Evolutionary conservation across 257 asterid genomes (phyloP).

Genomic region (Thymus quinquecostatus): DNA sequence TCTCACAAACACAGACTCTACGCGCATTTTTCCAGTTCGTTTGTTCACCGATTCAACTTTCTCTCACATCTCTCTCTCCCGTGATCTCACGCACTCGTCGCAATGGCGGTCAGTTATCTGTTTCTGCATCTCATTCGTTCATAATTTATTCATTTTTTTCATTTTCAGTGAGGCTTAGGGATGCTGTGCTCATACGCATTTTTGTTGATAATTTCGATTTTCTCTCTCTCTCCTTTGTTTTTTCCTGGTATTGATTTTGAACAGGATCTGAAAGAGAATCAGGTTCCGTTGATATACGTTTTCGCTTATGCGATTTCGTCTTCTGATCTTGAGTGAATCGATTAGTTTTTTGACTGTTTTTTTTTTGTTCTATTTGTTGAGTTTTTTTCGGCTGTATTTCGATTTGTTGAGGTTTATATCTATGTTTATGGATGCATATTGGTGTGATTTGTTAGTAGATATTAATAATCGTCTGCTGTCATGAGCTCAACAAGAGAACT

Average conservation of each 20-base stretch:
- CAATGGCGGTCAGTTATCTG: slow-evolving; percentile 47
- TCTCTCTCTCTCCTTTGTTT: no score
- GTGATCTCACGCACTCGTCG: slow-evolving; percentile 25
- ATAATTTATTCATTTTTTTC: no score
- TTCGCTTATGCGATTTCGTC: background rate
- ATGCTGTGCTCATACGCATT: background rate
- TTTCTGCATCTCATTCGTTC: slow-evolving; percentile 24
- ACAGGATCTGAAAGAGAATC: slow-evolving; percentile 4
- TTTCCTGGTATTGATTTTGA: slow-evolving; percentile 3
- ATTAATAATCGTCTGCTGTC: background rate
- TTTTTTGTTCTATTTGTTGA: slow-evolving; percentile 5
- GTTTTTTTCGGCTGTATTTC: background rate
- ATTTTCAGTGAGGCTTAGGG: background rate
- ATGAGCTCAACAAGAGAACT: slow-evolving; percentile 13
- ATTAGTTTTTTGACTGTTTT: background rate
- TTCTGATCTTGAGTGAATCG: slow-evolving; percentile 11
- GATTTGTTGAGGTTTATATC: background rate
- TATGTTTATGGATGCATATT: background rate
- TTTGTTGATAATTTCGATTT: background rate
- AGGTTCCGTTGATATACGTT: slow-evolving; percentile 12
- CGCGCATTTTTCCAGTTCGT: slow-evolving; percentile 15
- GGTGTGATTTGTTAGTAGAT: background rate
- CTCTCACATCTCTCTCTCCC: slow-evolving; percentile 31
- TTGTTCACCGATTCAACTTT: slow-evolving; percentile 27
- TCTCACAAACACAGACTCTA: slow-evolving; percentile 15